Evolutionary conservation across 1,284 basidiomycete genomes (phyloP).

Genomic region (Neotropicomus parvogracilis): DNA sequence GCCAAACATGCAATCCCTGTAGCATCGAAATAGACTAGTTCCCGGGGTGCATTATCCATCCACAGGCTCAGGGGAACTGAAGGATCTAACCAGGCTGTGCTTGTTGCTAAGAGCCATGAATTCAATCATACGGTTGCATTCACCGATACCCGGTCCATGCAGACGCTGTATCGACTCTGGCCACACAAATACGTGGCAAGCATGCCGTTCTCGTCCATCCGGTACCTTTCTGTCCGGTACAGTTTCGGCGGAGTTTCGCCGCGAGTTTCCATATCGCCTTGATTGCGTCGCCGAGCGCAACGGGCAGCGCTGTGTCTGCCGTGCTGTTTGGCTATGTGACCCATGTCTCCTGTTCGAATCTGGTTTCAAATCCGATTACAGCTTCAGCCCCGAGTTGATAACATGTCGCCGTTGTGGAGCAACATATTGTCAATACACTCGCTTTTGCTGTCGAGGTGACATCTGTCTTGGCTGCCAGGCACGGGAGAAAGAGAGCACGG

Average conservation of each 20-base stretch:
- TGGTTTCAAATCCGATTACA: too few relatives aligned
- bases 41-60: neutral
- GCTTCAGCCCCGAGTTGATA: neutral
- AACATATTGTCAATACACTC: neutral
- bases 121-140: neutral
- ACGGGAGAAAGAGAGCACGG: neutral
- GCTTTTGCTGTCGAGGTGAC: neutral
- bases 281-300: neutral
- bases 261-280: neutral
- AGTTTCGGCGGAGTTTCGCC: too few relatives aligned
- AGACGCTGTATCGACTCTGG: neutral
- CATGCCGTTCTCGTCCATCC: neutral
- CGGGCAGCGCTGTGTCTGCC: neutral
- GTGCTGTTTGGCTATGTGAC: neutral
- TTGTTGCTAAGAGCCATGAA: too few relatives aligned
- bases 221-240: too few relatives aligned
- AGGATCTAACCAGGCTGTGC: too few relatives aligned
- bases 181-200: neutral
- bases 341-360: neutral
- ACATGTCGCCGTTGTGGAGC: neutral
- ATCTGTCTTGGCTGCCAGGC: neutral
- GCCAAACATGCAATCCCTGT: slow-evolving; percentile 2
- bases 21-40: neutral
- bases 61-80: neutral
- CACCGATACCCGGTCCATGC: neutral